Evolutionary conservation across 2,329 filamentous ascomycete genomes (phyloP), one percentile per base, ranked within the genome.

Genomic region (Fusarium tupiense): DNA sequence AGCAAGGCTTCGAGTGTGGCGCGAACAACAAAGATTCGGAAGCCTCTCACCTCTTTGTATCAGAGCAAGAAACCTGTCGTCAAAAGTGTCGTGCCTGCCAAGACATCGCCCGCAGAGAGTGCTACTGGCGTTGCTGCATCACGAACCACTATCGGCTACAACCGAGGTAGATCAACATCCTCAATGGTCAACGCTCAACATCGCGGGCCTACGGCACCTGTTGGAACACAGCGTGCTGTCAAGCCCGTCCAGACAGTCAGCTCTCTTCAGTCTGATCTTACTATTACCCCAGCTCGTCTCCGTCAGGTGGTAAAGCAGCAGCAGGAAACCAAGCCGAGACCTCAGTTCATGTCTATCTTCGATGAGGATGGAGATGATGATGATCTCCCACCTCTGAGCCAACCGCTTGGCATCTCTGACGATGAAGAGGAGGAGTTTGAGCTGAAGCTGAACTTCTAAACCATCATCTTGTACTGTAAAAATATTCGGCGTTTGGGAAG

Each of bases 141-240:
- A 4, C 90, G 91, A 72, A 95, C 91, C 63, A 98, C 95, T 0
- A 88, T 98, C 47, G 95, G 95, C 22, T 98, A 97, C 80, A 93
- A 90, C 64, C 94, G 93, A 81, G 95, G 95, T 40, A 90, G 94
- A 40, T 85, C 85, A 9, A 85, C 87, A 9, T 87, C 86, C 4
- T 86, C 86, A 1, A 81, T 87, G 47, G 78, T 88, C 37, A 83
- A 84, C 20, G 78, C 71, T 33, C 75, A 67, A n/a, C 44, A 63
- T 59, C 76, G 76, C 16, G 72, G 66, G 50, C 37, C 59, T 56
- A 64, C 53, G 37, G 69, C 75, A 33, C 49, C 69, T n/a, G 38
- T 31, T 20, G 65, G 69, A 24, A 49, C 74, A 33, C 62, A 63
- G 26, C 77, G 68, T 40, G n/a, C 61, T 10, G 31, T 63, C 13